Conservation (phyloP, 805 yeast genomes). For the Pichia thaimueangensis region DNA sequence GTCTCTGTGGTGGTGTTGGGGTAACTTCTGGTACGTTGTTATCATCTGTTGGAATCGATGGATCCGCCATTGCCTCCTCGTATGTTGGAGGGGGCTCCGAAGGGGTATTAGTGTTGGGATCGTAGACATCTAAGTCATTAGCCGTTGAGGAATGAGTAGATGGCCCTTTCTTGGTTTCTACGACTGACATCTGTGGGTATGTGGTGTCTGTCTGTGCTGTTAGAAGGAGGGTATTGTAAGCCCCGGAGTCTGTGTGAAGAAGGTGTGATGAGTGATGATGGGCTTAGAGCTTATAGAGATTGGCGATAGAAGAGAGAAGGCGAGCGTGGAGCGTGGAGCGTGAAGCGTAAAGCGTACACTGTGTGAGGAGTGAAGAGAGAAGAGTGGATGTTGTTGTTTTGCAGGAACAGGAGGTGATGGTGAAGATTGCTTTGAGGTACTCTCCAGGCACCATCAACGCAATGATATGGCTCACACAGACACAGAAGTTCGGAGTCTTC, state of each 20-base stretch:
- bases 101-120: conserved; percentile 15
- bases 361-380: no score
- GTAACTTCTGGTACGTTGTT: no score
- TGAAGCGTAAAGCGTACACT: no score
- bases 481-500: conserved; percentile 84
- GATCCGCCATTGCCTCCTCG: conserved; percentile 32
- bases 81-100: conserved; percentile 40
- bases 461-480: conserved; percentile 70
- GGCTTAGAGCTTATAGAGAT: no score
- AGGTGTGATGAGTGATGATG: no score
- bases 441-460: background rate
- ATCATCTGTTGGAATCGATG: conserved; percentile 9
- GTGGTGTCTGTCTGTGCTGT: no score
- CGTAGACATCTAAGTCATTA: conserved; percentile 9
- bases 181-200: no score
- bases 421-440: background rate
- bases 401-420: no score
- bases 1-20: background rate
- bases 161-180: background rate
- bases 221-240: no score
- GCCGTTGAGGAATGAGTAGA: conserved; percentile 9
- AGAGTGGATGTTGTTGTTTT: background rate
- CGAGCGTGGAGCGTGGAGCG: no score
- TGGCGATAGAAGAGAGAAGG: no score
- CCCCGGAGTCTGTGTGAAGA: no score